These are phyloP conservation scores for Cordyceps farinosa DNA, from an alignment of 2,329 filamentous ascomycete species.

Conservation along the genomic window DNA sequence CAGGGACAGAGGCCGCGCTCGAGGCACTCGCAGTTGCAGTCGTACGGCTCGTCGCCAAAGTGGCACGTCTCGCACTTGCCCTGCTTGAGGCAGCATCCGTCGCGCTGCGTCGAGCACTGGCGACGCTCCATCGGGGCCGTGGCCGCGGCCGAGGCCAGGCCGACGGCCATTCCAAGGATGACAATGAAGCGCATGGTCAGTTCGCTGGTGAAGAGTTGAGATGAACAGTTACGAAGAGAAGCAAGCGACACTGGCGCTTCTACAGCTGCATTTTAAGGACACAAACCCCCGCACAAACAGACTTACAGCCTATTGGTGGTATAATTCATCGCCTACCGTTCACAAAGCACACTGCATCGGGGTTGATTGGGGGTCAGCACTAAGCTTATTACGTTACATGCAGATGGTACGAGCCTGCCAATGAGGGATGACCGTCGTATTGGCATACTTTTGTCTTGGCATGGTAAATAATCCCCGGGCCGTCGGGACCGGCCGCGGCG, in stretches of 20 bases:
- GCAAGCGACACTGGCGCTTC: too few species aligned
- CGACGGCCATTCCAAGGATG: background rate
- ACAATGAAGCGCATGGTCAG: slow-evolving; percentile 3
- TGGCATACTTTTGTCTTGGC: background rate
- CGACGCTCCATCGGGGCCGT: slow-evolving; percentile 1
- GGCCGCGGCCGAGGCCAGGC: slow-evolving; percentile 7
- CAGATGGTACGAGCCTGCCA: background rate
- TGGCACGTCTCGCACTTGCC: slow-evolving; percentile 7
- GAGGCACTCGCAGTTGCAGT: slow-evolving; percentile 14
- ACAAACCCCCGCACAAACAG: background rate
- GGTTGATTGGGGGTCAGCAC: background rate
- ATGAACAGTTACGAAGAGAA: too few species aligned
- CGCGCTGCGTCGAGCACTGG: slow-evolving; percentile 13
- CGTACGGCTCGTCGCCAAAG: background rate
- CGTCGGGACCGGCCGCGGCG: slow-evolving; percentile 3
- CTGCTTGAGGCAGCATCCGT: slow-evolving; percentile 14
- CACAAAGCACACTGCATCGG: background rate
- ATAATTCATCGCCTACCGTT: background rate
- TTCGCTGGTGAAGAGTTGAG: background rate
- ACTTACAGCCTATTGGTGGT: background rate
- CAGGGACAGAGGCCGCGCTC: slow-evolving; percentile 12
- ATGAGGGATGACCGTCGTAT: background rate
- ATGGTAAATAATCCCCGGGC: background rate
- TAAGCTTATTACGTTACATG: background rate
- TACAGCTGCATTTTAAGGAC: too few species aligned